These are phyloP conservation scores for Thermothielavioides terrestris DNA, from an alignment of 495 filamentous ascomycete genomes.

Conservation along the genomic window DNA sequence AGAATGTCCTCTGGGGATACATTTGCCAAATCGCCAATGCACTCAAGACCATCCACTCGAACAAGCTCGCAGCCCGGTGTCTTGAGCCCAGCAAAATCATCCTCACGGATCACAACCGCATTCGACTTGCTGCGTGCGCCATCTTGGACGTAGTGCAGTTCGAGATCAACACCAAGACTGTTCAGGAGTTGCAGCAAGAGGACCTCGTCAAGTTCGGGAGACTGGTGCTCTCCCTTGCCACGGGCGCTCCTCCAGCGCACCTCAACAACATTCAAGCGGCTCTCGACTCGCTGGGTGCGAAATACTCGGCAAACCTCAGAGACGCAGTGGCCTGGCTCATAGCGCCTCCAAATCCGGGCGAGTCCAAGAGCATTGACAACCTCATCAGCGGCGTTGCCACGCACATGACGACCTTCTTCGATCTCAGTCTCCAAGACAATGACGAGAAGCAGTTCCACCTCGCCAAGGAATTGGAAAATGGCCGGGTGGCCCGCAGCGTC, in stretches of 20 bases:
- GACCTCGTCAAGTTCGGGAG: slow-evolving; percentile 83
- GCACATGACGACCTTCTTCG: slow-evolving; percentile 60
- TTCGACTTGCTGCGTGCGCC: slow-evolving; percentile 81
- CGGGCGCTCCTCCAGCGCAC: slow-evolving; percentile 46
- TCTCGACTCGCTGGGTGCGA: slow-evolving; percentile 62
- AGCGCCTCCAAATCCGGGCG: slow-evolving; percentile 39
- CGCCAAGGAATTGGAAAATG: slow-evolving; percentile 79
- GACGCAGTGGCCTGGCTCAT: slow-evolving; percentile 73
- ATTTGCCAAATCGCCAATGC: slow-evolving; percentile 87
- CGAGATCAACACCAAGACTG: slow-evolving; percentile 49
- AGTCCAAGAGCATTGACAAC: slow-evolving; percentile 62
- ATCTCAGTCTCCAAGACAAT: slow-evolving; percentile 62
- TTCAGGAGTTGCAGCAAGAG: slow-evolving; percentile 73
- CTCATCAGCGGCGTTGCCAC: slow-evolving; percentile 68
- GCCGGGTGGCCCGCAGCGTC: slow-evolving; percentile 71
- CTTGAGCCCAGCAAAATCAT: slow-evolving; percentile 81
- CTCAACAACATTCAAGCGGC: slow-evolving; percentile 49
- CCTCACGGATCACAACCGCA: slow-evolving; percentile 69
- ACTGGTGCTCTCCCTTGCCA: slow-evolving; percentile 69
- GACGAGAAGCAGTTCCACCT: slow-evolving; percentile 56
- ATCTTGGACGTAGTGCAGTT: slow-evolving; percentile 80
- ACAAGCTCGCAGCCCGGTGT: slow-evolving; percentile 71
- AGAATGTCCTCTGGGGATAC: slow-evolving; percentile 82
- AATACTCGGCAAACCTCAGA: slow-evolving; percentile 64
- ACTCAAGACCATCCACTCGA: slow-evolving; percentile 74